Percentiles rank a stretch among this genome's conserved stretches.
Evolutionary conservation across 805 yeast genomes (phyloP).

Genomic region (Lipomyces chichibuensis): DNA sequence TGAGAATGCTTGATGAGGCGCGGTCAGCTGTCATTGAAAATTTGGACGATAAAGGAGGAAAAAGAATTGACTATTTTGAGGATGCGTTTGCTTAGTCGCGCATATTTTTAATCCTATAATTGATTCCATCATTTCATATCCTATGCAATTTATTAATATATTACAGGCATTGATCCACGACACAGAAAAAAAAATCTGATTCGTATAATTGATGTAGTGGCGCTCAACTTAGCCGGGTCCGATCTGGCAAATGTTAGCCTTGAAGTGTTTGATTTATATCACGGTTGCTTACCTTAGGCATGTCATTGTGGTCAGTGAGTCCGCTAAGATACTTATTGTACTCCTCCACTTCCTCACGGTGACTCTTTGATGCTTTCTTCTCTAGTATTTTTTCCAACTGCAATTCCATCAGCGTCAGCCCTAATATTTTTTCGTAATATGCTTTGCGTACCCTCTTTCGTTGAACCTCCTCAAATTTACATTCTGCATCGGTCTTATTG

Average conservation of each 20-base stretch:
- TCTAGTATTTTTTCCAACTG: conserved; percentile 32
- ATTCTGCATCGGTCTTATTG: conserved; percentile 35
- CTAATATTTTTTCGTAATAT: not conserved
- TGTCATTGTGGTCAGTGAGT: conserved; percentile 39
- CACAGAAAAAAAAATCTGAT: not conserved
- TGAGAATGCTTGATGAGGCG: conserved; percentile 58
- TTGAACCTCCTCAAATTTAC: conserved; percentile 36
- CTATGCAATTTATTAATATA: not conserved
- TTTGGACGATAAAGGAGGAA: conserved; percentile 48
- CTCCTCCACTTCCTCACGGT: conserved; percentile 37
- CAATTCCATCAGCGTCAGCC: not conserved
- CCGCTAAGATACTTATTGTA: conserved; percentile 37
- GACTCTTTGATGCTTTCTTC: conserved; percentile 37
- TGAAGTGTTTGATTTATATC: not conserved
- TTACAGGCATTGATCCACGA: not conserved
- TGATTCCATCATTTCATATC: not conserved
- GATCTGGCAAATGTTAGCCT: conserved; percentile 15
- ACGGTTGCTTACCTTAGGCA: conserved; percentile 36
- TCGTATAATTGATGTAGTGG: not conserved
- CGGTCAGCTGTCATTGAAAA: conserved; percentile 54
- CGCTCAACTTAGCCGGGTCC: conserved; percentile 24
- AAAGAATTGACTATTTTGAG: conserved; percentile 69
- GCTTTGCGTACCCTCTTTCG: conserved; percentile 35
- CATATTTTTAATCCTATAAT: no score
- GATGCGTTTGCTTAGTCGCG: conserved; percentile 68